Percentiles rank a stretch among this genome's conserved stretches.
Evolutionary conservation across 2,329 filamentous ascomycete species (phyloP).

Genomic region (Thelonectria blattea): DNA sequence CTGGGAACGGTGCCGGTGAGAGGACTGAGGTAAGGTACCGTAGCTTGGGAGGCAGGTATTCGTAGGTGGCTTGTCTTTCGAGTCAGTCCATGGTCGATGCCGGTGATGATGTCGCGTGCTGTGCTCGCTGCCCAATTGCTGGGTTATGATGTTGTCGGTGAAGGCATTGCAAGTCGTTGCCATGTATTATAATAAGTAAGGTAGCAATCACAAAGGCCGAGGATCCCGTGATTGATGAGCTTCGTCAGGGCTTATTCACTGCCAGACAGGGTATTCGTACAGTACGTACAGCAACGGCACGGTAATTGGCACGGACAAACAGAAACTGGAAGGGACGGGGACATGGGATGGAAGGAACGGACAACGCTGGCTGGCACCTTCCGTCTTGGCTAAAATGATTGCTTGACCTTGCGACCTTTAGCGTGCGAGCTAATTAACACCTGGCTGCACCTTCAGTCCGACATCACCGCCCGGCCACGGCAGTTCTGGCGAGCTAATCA

Average conservation of each 20-base stretch:
- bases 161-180: neutral
- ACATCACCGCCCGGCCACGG: neutral
- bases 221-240: conserved; percentile 3
- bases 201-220: neutral
- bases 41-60: no score
- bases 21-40: no score
- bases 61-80: neutral
- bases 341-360: neutral
- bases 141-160: neutral
- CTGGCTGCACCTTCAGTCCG: neutral
- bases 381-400: conserved; percentile 9
- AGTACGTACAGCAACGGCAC: no score
- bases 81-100: neutral
- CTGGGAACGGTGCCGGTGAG: neutral
- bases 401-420: conserved; percentile 9
- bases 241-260: conserved; percentile 2
- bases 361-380: neutral
- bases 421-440: conserved; percentile 2
- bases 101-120: neutral
- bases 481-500: neutral
- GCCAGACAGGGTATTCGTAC: no score
- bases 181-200: no score
- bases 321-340: neutral
- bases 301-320: neutral
- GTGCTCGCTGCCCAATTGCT: neutral